phyloP scores from a whole-genome alignment of 495 filamentous ascomycete species.

The Hypoxylon crocopeplum region DNA sequence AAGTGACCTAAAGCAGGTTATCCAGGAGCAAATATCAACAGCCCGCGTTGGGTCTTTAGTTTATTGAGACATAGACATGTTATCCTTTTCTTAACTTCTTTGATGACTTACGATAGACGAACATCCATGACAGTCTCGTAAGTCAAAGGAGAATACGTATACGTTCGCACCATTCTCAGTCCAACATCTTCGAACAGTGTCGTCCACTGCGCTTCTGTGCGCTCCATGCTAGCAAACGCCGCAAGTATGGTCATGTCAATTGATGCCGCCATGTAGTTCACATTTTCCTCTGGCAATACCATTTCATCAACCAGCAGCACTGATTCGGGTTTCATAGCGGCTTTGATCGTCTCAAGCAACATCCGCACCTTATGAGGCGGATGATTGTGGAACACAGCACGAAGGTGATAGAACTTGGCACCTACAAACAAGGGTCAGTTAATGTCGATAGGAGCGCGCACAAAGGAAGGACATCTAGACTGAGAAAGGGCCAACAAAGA shows the following conservation, averaged over 20 bases:
- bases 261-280: not conserved
- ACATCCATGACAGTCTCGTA: constrained; percentile 31
- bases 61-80: no score
- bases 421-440: constrained; percentile 11
- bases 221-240: constrained; percentile 5
- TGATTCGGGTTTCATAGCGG: constrained; percentile 47
- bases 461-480: not conserved
- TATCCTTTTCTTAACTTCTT: no score
- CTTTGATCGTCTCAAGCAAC: constrained; percentile 46
- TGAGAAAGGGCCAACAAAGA: no score
- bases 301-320: constrained; percentile 52
- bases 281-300: constrained; percentile 39
- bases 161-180: constrained; percentile 49
- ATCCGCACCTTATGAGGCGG: constrained; percentile 38
- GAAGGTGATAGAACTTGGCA: constrained; percentile 53
- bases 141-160: constrained; percentile 26
- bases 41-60: no score
- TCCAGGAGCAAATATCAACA: no score
- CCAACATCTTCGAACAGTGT: not conserved
- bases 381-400: constrained; percentile 53
- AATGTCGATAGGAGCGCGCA: not conserved
- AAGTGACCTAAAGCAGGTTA: no score
- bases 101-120: not conserved
- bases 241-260: constrained; percentile 18
- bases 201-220: constrained; percentile 9